Evolutionary conservation across 352 stramenopile species (phyloP), one percentile per base, ranked within the genome.

Genomic region (Pythium vanterpoolii): DNA sequence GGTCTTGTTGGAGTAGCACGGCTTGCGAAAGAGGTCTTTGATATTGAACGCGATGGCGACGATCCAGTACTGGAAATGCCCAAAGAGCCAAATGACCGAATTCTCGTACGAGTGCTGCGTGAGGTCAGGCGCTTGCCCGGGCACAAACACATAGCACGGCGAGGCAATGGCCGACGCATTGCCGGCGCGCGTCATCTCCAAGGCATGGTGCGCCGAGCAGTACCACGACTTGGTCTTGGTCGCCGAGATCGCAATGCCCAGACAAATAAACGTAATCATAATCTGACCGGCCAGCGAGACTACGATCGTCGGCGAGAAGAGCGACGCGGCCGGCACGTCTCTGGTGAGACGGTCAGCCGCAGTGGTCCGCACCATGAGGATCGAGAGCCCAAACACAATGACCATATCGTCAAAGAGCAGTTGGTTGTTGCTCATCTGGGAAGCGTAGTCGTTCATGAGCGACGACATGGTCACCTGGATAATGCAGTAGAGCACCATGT

Each of bases 401-500:
- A 88, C 68, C 14, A 93, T 58, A 48, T 93, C 83, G 39, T 90
- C 83, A 21, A 88, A 93, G 18, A 93, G 74, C 61, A 87, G 90
- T 68, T 93, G 83, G 34, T 74, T 76, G 69, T 87, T 83, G 65
- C 78, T 88, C 72, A 92, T 86, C 61, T 87, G 74, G 16, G 80
- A 86, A 38, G 73, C 44, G 36, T 78, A 57, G 44, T 81, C 72
- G 57, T 83, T 85, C 78, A 90, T 83, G 6, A 85, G 60, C 26
- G 79, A 76, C 33, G 80, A 71, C 63, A 90, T 64, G 13, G 79
- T 88, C 18, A 91, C 75, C 64, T 96, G 84, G 33, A 96, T 80
- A 63, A 96, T 83, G 45, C 87, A 89, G 74, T 97, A 98, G 44
- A 97, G 77, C 43, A 98, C 89, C 82, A 96, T 94, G 65, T 87